phyloP scores from a whole-genome alignment of 208 protist species.

The Crithidia fasciculata region DNA sequence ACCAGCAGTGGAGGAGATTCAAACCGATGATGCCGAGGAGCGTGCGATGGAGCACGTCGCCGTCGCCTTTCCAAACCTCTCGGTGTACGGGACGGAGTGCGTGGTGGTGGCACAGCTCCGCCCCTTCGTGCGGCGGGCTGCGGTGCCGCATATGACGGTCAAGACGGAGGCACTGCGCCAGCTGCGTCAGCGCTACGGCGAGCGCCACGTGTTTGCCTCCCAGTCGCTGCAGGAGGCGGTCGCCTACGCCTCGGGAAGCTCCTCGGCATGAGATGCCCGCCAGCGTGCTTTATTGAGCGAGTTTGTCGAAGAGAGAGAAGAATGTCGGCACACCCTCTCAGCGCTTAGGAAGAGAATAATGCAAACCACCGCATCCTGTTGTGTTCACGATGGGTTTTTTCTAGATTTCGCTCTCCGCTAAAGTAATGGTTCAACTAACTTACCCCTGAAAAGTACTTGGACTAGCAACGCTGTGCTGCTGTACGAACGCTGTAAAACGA shows the following conservation, averaged over 20 bases:
- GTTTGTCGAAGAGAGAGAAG: too few species aligned
- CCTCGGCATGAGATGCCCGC: neutral
- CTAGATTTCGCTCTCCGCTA: too few species aligned
- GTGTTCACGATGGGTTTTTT: neutral
- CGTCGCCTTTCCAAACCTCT: conserved; percentile 76
- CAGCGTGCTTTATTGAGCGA: too few species aligned
- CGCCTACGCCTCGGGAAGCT: conserved; percentile 4
- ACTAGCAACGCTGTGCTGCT: too few species aligned
- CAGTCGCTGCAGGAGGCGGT: conserved; percentile 36
- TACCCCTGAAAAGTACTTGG: too few species aligned
- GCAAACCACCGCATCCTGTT: too few species aligned
- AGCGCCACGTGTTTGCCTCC: conserved; percentile 43
- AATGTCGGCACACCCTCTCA: too few species aligned
- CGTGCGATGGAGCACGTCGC: conserved; percentile 42
- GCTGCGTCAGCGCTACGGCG: conserved; percentile 65
- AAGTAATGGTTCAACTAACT: too few species aligned
- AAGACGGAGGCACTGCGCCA: conserved; percentile 29
- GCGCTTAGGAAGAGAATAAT: too few species aligned
- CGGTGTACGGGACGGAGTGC: conserved; percentile 73
- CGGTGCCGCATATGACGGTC: conserved; percentile 23
- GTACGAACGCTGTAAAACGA: too few species aligned
- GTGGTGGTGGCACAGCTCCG: conserved; percentile 60
- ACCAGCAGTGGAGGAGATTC: conserved; percentile 22
- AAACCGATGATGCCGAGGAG: conserved; percentile 37
- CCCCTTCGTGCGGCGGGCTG: conserved; percentile 13